Percentiles rank a stretch among this genome's conserved stretches.
Evolutionary conservation across 495 filamentous ascomycete species (phyloP).

Genomic region (Aspergillus egyptiacus): DNA sequence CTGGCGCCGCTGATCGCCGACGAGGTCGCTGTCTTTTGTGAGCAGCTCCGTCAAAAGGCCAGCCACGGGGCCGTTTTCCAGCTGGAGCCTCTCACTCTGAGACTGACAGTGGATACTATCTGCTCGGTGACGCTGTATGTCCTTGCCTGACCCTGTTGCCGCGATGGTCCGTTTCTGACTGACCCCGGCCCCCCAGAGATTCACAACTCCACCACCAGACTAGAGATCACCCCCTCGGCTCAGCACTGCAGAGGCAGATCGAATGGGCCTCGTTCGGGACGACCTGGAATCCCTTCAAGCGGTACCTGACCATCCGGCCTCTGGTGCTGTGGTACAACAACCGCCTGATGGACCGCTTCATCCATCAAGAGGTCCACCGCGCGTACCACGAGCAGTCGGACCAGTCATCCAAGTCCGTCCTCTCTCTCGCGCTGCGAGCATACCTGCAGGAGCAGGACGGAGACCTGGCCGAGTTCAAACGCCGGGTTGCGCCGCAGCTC

Average conservation of each 20-base stretch:
- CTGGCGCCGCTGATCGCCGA: not conserved
- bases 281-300: slow-evolving; percentile 3
- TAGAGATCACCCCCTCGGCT: not conserved
- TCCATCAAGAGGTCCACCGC: not conserved
- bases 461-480: not conserved
- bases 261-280: slow-evolving; percentile 8
- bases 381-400: not conserved
- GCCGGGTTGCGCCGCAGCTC: not conserved
- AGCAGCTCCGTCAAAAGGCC: not conserved
- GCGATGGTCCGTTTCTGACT: no score
- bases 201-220: slow-evolving; percentile 3
- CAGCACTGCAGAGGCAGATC: not conserved
- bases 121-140: slow-evolving; percentile 4
- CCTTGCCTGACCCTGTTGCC: no score
- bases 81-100: slow-evolving; percentile 1
- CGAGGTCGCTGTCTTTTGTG: slow-evolving; percentile 3
- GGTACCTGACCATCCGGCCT: not conserved
- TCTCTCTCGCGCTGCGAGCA: not conserved
- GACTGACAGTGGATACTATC: slow-evolving; percentile 3
- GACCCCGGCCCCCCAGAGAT: no score
- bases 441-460: not conserved
- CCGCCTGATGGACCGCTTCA: slow-evolving; percentile 4
- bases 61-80: not conserved
- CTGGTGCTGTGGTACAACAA: slow-evolving; percentile 6
- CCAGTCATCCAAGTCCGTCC: slow-evolving; percentile 1